phyloP scores from a whole-genome alignment of 192 early-diverging fungal genomes.

The Backusella parvicylindrica region DNA sequence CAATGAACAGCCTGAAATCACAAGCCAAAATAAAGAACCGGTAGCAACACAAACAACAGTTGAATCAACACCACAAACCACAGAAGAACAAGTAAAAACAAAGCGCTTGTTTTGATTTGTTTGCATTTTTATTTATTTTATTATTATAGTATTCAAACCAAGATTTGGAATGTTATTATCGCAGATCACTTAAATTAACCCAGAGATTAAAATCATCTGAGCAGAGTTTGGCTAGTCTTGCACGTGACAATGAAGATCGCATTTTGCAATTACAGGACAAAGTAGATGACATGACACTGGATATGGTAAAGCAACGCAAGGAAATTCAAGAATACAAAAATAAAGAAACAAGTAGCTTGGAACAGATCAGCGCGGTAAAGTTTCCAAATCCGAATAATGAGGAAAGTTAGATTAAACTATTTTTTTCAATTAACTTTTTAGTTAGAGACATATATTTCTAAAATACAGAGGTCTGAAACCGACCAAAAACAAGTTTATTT shows the following conservation, averaged over 20 bases:
- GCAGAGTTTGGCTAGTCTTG: constrained; percentile 33
- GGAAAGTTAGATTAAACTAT: not conserved
- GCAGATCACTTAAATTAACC: constrained; percentile 32
- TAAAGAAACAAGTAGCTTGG: constrained; percentile 39
- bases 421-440: not conserved
- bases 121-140: not conserved
- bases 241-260: constrained; percentile 42
- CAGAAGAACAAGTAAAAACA: not conserved
- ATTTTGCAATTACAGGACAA: constrained; percentile 35
- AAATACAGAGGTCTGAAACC: constrained; percentile 30
- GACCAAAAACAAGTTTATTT: constrained; percentile 38
- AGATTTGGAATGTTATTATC: constrained; percentile 30
- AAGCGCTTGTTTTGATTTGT: not conserved
- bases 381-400: not conserved
- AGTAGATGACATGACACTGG: constrained; percentile 38
- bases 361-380: constrained; percentile 39
- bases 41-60: not conserved
- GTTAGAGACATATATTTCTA: constrained; percentile 38
- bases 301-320: constrained; percentile 29
- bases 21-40: not conserved
- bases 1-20: not conserved
- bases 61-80: not conserved
- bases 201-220: constrained; percentile 39
- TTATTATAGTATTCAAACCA: constrained; percentile 1
- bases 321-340: constrained; percentile 39